Evolutionary conservation across 2,329 filamentous ascomycete genomes (phyloP).

Genomic region (Rhinocladiella mackenziei): DNA sequence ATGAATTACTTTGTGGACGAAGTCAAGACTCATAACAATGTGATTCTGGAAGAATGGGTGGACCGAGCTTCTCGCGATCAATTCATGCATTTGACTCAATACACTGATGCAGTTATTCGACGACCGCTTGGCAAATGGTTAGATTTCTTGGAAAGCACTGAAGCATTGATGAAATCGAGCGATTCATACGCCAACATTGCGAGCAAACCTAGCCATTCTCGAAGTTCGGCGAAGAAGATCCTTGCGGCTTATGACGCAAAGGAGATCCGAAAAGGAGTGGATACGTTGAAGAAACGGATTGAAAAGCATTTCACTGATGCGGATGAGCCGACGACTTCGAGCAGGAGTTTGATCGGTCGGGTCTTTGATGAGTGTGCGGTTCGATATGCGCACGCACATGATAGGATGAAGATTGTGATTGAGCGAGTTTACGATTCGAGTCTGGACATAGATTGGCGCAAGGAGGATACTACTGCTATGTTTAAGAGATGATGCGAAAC

Average conservation of each 20-base stretch:
- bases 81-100: conserved; percentile 79
- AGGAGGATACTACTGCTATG: conserved; percentile 43
- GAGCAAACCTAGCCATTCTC: conserved; percentile 75
- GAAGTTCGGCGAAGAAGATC: conserved; percentile 79
- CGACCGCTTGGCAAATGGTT: conserved; percentile 78
- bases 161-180: conserved; percentile 54
- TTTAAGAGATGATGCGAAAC: conserved; percentile 43
- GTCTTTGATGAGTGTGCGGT: conserved; percentile 59
- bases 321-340: conserved; percentile 64
- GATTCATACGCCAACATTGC: conserved; percentile 61
- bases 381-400: conserved; percentile 52
- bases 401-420: conserved; percentile 46
- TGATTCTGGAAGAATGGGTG: conserved; percentile 78
- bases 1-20: conserved; percentile 98
- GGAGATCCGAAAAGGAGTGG: conserved; percentile 85
- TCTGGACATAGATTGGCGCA: conserved; percentile 47
- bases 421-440: conserved; percentile 43
- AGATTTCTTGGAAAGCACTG: conserved; percentile 86
- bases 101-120: conserved; percentile 82
- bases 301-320: conserved; percentile 96
- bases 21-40: conserved; percentile 68
- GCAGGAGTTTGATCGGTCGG: conserved; percentile 55
- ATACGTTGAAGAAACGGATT: conserved; percentile 81
- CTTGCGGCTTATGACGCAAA: conserved; percentile 74
- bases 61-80: conserved; percentile 73